A percentile compares a stretch with the other conserved stretches of the same genome.
phyloP scores from a whole-genome alignment of 2,329 filamentous ascomycete species.

The Scedosporium dehoogii region DNA sequence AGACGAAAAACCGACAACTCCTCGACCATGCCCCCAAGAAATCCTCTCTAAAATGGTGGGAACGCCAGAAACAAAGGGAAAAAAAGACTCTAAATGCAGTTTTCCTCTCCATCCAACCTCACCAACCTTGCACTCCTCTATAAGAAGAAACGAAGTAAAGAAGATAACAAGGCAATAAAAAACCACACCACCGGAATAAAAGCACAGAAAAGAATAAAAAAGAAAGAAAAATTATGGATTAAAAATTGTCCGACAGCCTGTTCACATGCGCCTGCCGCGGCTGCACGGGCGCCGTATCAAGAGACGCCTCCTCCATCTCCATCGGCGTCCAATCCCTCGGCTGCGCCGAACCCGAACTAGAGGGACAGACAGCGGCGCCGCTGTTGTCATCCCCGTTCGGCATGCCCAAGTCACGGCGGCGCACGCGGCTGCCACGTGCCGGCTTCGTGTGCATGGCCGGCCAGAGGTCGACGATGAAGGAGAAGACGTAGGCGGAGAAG shows the following conservation, averaged over 20 bases:
- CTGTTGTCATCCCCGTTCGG: background rate
- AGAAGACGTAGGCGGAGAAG: conserved; percentile 80
- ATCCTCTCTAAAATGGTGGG: no score
- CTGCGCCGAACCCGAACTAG: background rate
- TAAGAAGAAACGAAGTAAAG: background rate
- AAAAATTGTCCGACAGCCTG: background rate
- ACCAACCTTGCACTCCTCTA: background rate
- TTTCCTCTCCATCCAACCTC: no score
- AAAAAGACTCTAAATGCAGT: no score
- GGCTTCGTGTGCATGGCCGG: conserved; percentile 60
- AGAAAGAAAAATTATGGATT: background rate
- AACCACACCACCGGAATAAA: background rate
- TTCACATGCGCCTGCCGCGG: background rate
- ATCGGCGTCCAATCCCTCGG: background rate
- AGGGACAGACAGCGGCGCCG: background rate
- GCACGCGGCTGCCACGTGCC: conserved; percentile 13
- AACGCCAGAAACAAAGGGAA: no score
- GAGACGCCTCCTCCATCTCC: conserved; percentile 6
- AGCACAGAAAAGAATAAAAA: background rate
- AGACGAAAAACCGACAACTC: no score
- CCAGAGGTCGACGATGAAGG: conserved; percentile 78
- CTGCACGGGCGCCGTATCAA: background rate
- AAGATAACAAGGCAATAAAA: background rate
- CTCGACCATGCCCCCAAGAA: no score
- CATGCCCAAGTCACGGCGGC: conserved; percentile 12